phyloP scores from a whole-genome alignment of 129 eudicot genomes.

The carrot (Daucus carota) region DNA sequence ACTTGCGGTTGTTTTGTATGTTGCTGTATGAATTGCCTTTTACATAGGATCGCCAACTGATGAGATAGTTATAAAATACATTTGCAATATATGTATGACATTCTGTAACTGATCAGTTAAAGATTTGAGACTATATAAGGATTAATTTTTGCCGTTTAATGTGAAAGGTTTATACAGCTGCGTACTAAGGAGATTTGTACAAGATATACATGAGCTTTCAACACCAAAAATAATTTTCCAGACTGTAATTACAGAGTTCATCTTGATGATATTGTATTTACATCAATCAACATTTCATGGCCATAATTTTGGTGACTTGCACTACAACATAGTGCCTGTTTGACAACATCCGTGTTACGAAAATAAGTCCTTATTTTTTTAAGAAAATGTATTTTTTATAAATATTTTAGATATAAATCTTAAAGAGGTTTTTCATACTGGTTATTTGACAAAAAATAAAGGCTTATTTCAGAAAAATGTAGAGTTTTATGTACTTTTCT shows the following conservation, averaged over 20 bases:
- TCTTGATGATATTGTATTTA: background rate
- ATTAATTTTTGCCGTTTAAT: background rate
- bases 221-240: too few species aligned
- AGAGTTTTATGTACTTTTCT: too few species aligned
- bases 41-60: background rate
- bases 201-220: too few species aligned
- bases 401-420: too few species aligned
- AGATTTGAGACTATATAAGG: background rate
- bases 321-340: too few species aligned
- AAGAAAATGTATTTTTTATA: too few species aligned
- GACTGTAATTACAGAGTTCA: background rate
- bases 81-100: background rate
- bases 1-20: background rate
- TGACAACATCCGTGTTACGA: too few species aligned
- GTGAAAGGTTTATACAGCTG: background rate
- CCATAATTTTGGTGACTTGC: background rate
- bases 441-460: too few species aligned
- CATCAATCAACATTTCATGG: background rate
- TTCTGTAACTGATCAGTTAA: background rate
- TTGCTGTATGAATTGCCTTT: background rate
- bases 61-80: background rate
- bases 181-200: too few species aligned
- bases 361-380: too few species aligned
- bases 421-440: too few species aligned
- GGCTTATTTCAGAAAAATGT: too few species aligned